A percentile compares a stretch with the other conserved stretches of the same genome.
Conservation (phyloP, 2,329 filamentous ascomycete species). For the Cladosporium colombiae region DNA sequence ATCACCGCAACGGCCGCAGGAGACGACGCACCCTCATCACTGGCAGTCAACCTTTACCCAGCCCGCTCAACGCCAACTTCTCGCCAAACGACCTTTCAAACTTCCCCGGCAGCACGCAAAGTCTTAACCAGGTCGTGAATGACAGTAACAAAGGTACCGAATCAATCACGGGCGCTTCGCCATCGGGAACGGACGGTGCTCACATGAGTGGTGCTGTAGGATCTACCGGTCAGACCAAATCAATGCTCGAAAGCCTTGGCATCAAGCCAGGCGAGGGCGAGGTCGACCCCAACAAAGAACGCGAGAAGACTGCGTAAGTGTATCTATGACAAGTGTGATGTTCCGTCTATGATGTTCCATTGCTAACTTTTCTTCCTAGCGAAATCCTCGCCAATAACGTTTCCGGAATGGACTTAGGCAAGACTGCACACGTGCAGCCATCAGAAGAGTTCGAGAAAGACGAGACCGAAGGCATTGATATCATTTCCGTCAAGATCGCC, state of each 20-base stretch:
- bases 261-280: slow-evolving; percentile 55
- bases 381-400: slow-evolving; percentile 91
- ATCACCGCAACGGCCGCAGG: slow-evolving; percentile 86
- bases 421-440: slow-evolving; percentile 53
- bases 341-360: slow-evolving; percentile 17
- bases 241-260: slow-evolving; percentile 61
- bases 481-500: slow-evolving; percentile 98
- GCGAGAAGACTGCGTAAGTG: slow-evolving; percentile 91
- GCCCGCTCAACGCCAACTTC: slow-evolving; percentile 90
- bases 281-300: slow-evolving; percentile 67
- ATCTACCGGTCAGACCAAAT: slow-evolving; percentile 50
- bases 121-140: slow-evolving; percentile 80
- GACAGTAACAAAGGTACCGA: slow-evolving; percentile 65
- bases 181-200: slow-evolving; percentile 41
- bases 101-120: slow-evolving; percentile 63
- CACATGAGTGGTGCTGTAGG: slow-evolving; percentile 60
- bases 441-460: slow-evolving; percentile 59
- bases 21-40: slow-evolving; percentile 92
- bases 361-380: slow-evolving; percentile 34
- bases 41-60: slow-evolving; percentile 92
- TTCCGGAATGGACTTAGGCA: slow-evolving; percentile 91
- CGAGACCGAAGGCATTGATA: slow-evolving; percentile 56
- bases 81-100: slow-evolving; percentile 70
- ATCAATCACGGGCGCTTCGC: slow-evolving; percentile 38
- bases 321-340: neutral